Evolutionary conservation across 352 stramenopile species (phyloP).

Genomic region (Phytophthora ramorum): DNA sequence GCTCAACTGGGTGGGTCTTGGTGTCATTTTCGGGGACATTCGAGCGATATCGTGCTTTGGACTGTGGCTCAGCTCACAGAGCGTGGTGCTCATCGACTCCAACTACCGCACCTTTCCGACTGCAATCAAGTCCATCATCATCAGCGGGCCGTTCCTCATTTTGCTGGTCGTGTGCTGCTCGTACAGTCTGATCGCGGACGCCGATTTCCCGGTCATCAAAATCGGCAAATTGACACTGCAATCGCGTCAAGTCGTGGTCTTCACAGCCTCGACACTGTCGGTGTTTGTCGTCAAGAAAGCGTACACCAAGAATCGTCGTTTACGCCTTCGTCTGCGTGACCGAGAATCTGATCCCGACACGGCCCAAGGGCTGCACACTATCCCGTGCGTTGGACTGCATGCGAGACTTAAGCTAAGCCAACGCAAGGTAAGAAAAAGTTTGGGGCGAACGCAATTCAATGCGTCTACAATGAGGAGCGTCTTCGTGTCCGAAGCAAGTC

Average conservation of each 20-base stretch:
- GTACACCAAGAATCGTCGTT: slow-evolving; percentile 13
- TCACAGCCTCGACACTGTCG: slow-evolving; percentile 21
- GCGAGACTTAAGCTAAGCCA: slow-evolving; percentile 14
- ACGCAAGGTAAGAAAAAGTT: neutral
- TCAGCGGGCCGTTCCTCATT: slow-evolving; percentile 21
- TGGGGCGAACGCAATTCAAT: neutral
- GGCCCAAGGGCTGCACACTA: slow-evolving; percentile 12
- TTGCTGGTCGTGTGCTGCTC: slow-evolving; percentile 19
- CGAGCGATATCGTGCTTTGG: slow-evolving; percentile 19
- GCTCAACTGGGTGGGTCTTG: slow-evolving; percentile 19
- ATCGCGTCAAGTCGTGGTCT: slow-evolving; percentile 17
- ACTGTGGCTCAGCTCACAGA: slow-evolving; percentile 28
- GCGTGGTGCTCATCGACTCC: slow-evolving; percentile 29
- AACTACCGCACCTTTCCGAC: slow-evolving; percentile 23
- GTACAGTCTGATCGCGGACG: slow-evolving; percentile 20
- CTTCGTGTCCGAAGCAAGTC: neutral
- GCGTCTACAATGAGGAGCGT: slow-evolving; percentile 1
- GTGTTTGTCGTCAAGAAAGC: slow-evolving; percentile 27
- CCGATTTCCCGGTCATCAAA: slow-evolving; percentile 3
- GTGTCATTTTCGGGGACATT: slow-evolving; percentile 24
- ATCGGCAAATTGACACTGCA: slow-evolving; percentile 14
- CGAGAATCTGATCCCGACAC: slow-evolving; percentile 7
- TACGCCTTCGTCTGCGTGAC: slow-evolving; percentile 10
- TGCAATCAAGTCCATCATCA: slow-evolving; percentile 25
- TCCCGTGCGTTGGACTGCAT: slow-evolving; percentile 19